Evolutionary conservation across 352 stramenopile species (phyloP).

Genomic region (Globisporangium abappressorium): DNA sequence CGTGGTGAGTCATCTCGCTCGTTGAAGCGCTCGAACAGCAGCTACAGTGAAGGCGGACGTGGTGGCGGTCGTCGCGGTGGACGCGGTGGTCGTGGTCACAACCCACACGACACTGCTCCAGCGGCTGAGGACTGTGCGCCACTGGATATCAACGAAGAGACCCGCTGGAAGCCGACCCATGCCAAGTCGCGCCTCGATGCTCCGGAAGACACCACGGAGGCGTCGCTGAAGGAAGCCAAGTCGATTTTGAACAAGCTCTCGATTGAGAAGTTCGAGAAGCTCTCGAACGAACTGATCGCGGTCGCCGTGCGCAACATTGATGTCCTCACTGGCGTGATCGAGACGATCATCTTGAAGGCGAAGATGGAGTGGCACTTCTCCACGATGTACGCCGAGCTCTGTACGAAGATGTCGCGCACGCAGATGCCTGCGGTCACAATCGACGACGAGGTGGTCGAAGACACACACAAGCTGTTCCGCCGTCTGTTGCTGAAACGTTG

Average conservation of each 20-base stretch:
- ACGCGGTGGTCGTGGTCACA: conserved; percentile 38
- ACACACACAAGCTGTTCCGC: conserved; percentile 92
- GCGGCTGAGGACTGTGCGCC: conserved; percentile 61
- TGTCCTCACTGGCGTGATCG: conserved; percentile 87
- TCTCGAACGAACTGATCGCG: conserved; percentile 90
- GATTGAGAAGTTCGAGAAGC: conserved; percentile 96
- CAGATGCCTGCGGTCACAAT: conserved; percentile 79
- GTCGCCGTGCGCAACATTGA: conserved; percentile 84
- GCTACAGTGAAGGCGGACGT: conserved; percentile 35
- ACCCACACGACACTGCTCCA: conserved; percentile 48
- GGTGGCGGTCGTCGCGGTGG: conserved; percentile 42
- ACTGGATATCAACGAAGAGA: conserved; percentile 79
- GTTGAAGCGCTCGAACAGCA: conserved; percentile 43
- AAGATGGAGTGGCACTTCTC: conserved; percentile 96
- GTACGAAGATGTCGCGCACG: conserved; percentile 87
- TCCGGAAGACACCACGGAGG: conserved; percentile 46
- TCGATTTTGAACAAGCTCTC: conserved; percentile 97
- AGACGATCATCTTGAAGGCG: conserved; percentile 94
- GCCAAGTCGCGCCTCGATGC: conserved; percentile 55
- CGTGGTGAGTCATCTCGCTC: conserved; percentile 45
- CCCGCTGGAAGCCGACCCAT: conserved; percentile 77
- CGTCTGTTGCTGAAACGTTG: conserved; percentile 91
- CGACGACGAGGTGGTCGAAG: conserved; percentile 52
- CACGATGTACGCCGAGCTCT: conserved; percentile 95
- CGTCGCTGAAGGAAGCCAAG: conserved; percentile 85